phyloP scores from a whole-genome alignment of 1,284 basidiomycete genomes.

The Irpex rosettiformis region DNA sequence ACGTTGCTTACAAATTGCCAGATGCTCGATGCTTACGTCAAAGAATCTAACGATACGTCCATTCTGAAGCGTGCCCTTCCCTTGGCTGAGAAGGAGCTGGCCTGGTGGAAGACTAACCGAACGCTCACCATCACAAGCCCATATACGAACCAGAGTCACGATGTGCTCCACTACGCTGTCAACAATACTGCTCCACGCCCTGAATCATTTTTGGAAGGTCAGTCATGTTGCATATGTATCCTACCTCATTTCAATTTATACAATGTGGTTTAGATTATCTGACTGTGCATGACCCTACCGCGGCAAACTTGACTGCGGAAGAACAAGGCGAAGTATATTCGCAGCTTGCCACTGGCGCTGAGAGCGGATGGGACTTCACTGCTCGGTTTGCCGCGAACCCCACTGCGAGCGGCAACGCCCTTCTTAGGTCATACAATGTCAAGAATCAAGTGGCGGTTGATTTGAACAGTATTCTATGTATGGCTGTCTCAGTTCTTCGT shows the following conservation, averaged over 20 bases:
- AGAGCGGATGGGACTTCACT: conserved; percentile 64
- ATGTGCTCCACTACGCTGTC: conserved; percentile 72
- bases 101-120: conserved; percentile 81
- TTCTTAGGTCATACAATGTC: conserved; percentile 72
- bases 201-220: conserved; percentile 69
- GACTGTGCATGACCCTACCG: conserved; percentile 64
- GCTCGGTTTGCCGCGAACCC: conserved; percentile 48
- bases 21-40: conserved; percentile 70
- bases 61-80: conserved; percentile 65
- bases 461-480: conserved; percentile 84
- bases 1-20: conserved; percentile 21
- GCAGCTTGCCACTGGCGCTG: conserved; percentile 87
- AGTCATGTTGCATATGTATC: conserved; percentile 12
- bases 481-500: conserved; percentile 12
- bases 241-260: background rate
- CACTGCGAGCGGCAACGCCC: conserved; percentile 41
- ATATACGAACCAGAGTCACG: conserved; percentile 61
- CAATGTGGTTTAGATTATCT: conserved; percentile 59
- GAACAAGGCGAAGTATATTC: conserved; percentile 72
- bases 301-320: conserved; percentile 55
- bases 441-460: conserved; percentile 71
- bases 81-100: conserved; percentile 71
- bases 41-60: conserved; percentile 54
- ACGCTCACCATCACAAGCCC: conserved; percentile 74
- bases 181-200: conserved; percentile 87